Base-by-base conservation (phyloP, 1,139 yeast genomes). In the Wickerhamomyces sp. region DNA sequence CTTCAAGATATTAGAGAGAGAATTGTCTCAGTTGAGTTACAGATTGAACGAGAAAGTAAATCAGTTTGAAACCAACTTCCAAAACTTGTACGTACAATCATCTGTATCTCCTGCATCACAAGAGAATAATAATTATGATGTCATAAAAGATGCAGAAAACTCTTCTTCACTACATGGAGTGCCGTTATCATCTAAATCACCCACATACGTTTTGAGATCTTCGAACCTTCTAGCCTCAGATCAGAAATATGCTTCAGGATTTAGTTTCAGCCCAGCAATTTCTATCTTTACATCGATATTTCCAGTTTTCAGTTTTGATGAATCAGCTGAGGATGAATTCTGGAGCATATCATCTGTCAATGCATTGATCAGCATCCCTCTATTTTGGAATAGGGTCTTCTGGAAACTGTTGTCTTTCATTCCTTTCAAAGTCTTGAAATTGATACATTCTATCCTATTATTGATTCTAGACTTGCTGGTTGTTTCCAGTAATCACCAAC, bases 1-100 rank as follows among this genome's bases (percentile, higher is more conserved):
- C 19, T 47, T 44, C 33, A 48, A 45, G 39, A 43, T 47, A 8
- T 33, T 49, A 14, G 52, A 48, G 28, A 44, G 41, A 28, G 54
- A 49, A 35, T 40, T 49, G 17, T 43, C 45, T 19, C 44, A 44
- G 18, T 30, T 47, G 16, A 44, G 37, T 21, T 12, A 6, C 16
- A 40, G 38, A n/a, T 15, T 47, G 1, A 33, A 41, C 2, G 12
- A 21, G 5, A 43, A 36, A 24, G 33, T 35, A 2, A 13, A 24
- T 14, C 47, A 43, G 3, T n/a, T 41, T 21, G 49, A 48, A 3
- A 10, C 12, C 12, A 36, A 38, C 14, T 27, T 37, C 13, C 24
- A 4, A 31, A 14, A 14, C 7, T 14, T 20, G 18, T 21, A 7
- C 24, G 18, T 9, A 3, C 21, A 7, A 16, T n/a, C n/a, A n/a